Percentiles rank a stretch among this genome's conserved stretches.
These are phyloP conservation scores for Epithele typhae DNA, from an alignment of 768 basidiomycete species.

Conservation along the genomic window DNA sequence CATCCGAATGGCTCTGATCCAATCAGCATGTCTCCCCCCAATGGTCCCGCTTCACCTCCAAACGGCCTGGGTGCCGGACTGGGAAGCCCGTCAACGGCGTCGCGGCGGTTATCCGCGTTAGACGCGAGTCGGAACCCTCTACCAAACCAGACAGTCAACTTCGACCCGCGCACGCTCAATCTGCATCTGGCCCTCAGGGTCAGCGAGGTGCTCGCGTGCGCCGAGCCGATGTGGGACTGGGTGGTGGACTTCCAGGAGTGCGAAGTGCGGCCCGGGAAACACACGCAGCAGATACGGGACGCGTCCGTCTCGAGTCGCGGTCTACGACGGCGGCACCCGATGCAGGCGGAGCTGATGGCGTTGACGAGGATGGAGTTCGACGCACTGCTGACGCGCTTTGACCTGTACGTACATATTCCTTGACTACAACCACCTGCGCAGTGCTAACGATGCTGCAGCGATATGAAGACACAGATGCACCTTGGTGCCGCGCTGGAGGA, in stretches of 20 bases:
- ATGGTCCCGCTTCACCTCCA: too few relatives aligned
- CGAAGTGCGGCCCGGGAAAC: constrained; percentile 1
- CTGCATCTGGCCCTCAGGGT: constrained; percentile 59
- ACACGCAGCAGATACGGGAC: not conserved
- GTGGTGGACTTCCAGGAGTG: constrained; percentile 42
- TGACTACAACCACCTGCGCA: not conserved
- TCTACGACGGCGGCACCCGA: constrained; percentile 10
- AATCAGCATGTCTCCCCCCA: too few relatives aligned
- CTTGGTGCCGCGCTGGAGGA: constrained; percentile 42
- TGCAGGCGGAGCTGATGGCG: constrained; percentile 34
- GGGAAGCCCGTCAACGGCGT: too few relatives aligned
- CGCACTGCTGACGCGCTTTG: constrained; percentile 49
- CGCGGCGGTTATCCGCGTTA: not conserved
- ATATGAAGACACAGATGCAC: constrained; percentile 59
- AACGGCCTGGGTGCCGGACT: too few relatives aligned
- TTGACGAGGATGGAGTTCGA: constrained; percentile 64
- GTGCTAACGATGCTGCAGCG: constrained; percentile 37
- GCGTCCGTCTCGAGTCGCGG: too few relatives aligned
- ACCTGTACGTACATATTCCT: constrained; percentile 44
- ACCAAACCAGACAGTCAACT: constrained; percentile 49
- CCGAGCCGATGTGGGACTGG: constrained; percentile 82
- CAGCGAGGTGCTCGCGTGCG: constrained; percentile 63
- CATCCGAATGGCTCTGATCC: too few relatives aligned
- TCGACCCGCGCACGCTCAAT: constrained; percentile 57
- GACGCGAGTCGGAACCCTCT: constrained; percentile 29